phyloP scores from a whole-genome alignment of 2,329 filamentous ascomycete species.

The Diatrype stigma region DNA sequence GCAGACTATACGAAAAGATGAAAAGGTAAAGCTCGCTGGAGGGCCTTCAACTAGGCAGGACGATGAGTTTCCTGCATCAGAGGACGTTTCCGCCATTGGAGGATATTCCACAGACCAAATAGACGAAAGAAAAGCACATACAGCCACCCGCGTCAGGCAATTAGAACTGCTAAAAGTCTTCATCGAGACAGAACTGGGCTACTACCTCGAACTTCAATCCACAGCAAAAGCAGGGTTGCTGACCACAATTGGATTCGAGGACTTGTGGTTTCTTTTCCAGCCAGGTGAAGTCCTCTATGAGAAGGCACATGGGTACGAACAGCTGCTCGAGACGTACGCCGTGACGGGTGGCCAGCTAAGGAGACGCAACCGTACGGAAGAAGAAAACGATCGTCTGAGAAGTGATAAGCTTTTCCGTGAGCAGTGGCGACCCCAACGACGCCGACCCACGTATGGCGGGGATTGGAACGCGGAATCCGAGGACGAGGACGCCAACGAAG shows the following conservation, averaged over 20 bases:
- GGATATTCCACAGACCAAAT: not conserved
- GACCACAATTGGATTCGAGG: constrained; percentile 2
- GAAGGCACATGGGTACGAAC: constrained; percentile 1
- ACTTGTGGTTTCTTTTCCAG: constrained; percentile 5
- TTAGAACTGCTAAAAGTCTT: constrained; percentile 5
- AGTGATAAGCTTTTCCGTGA: too few species aligned
- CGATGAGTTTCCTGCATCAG: not conserved
- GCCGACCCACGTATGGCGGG: too few species aligned
- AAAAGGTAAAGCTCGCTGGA: not conserved
- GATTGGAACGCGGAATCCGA: not conserved
- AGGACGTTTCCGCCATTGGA: not conserved
- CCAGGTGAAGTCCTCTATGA: constrained; percentile 4
- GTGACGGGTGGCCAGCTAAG: constrained; percentile 3
- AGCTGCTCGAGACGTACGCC: constrained; percentile 2
- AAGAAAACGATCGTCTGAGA: not conserved
- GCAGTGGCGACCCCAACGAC: not conserved
- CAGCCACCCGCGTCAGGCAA: not conserved
- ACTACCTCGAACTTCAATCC: not conserved
- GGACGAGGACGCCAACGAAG: not conserved
- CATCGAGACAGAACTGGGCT: constrained; percentile 1
- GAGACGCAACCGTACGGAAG: not conserved
- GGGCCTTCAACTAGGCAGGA: not conserved
- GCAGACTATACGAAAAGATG: not conserved
- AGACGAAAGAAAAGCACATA: not conserved
- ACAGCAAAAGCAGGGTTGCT: constrained; percentile 1